A percentile compares a stretch with the other conserved stretches of the same genome.
Conservation (phyloP, 306 rosid species). For the Quercus alba region DNA sequence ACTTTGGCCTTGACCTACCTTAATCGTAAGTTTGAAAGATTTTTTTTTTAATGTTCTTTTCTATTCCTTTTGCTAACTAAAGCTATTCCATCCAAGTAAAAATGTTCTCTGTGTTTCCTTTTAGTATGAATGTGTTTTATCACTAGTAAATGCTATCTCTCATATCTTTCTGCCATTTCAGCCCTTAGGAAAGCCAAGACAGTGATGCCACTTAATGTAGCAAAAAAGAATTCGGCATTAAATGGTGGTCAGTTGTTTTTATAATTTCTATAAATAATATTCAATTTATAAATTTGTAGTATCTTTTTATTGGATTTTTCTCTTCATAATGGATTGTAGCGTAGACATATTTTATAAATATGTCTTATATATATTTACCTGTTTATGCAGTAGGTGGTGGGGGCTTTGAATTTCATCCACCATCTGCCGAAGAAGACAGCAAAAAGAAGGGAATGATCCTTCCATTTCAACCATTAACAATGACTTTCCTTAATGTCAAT, state of each 20-base stretch:
- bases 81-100: background rate
- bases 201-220: conserved; percentile 40
- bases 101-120: background rate
- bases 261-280: background rate
- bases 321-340: background rate
- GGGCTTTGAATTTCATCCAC: conserved; percentile 7
- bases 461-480: conserved; percentile 85
- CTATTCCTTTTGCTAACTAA: background rate
- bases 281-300: background rate
- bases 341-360: background rate
- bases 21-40: conserved; percentile 55
- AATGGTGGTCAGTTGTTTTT: conserved; percentile 37
- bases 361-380: conserved; percentile 7
- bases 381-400: conserved; percentile 33
- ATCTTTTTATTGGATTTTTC: background rate
- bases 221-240: conserved; percentile 31
- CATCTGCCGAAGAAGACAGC: conserved; percentile 19
- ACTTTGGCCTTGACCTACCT: conserved; percentile 73
- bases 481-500: conserved; percentile 83
- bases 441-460: conserved; percentile 82
- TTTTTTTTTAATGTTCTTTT: background rate
- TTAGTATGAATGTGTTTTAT: background rate
- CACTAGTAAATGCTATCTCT: background rate
- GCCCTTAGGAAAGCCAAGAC: conserved; percentile 61
- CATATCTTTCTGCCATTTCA: conserved; percentile 19